Percentiles rank a stretch among this genome's conserved stretches.
These are phyloP conservation scores for Penicillium sp. DNA, from an alignment of 2,329 filamentous ascomycete genomes.

Conservation along the genomic window DNA sequence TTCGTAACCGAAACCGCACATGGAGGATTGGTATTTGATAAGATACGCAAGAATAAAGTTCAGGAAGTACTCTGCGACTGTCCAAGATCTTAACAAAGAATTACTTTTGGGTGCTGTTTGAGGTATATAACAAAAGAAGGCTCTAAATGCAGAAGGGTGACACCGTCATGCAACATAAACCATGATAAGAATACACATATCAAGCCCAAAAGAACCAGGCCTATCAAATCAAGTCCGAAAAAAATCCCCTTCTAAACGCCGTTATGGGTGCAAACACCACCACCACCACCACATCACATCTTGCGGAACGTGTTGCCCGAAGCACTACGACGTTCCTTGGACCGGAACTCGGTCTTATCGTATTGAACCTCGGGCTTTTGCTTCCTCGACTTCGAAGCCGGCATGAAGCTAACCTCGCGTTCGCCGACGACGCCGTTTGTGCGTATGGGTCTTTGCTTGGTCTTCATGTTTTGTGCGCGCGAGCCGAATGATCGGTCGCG, in stretches of 20 bases:
- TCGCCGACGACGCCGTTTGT: constrained; percentile 52
- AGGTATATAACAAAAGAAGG: constrained; percentile 29
- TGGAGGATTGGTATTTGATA: too few species aligned
- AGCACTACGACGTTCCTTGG: constrained; percentile 56
- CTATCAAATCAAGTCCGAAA: constrained; percentile 2
- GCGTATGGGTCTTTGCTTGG: constrained; percentile 41
- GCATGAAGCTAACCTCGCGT: constrained; percentile 67
- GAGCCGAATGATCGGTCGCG: constrained; percentile 65
- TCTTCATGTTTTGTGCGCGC: constrained; percentile 55
- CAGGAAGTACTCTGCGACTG: not conserved
- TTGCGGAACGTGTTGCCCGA: constrained; percentile 56
- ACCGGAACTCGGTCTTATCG: constrained; percentile 32
- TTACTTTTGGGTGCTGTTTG: constrained; percentile 23
- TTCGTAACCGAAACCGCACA: too few species aligned
- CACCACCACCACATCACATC: constrained; percentile 43
- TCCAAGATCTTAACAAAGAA: not conserved
- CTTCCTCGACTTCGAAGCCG: constrained; percentile 52
- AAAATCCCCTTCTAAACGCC: constrained; percentile 1
- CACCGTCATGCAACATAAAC: constrained; percentile 27
- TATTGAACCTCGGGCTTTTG: constrained; percentile 32
- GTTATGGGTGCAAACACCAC: not conserved
- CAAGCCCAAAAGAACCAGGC: constrained; percentile 6
- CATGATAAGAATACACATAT: constrained; percentile 21
- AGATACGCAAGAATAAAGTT: too few species aligned
- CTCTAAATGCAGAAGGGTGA: constrained; percentile 29